Conservation (phyloP, 2,329 filamentous ascomycete species). For the Microcyclosporella mali region DNA sequence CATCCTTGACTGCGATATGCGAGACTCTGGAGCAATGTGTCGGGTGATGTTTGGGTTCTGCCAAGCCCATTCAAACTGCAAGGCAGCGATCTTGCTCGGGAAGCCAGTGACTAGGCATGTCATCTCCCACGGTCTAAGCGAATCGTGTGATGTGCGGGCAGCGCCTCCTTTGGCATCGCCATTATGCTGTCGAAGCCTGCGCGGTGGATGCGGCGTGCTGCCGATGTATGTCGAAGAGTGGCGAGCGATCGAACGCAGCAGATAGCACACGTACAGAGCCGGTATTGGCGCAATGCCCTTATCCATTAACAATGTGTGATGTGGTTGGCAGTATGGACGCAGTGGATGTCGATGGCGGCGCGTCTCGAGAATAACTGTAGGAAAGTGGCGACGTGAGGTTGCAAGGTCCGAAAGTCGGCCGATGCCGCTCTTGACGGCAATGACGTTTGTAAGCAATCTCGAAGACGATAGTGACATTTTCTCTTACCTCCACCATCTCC, state of each 20-base stretch:
- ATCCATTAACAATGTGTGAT: constrained; percentile 16
- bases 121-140: constrained; percentile 85
- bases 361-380: too few relatives aligned
- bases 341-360: background rate
- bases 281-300: constrained; percentile 54
- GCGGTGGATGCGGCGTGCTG: constrained; percentile 79
- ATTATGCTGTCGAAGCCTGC: constrained; percentile 88
- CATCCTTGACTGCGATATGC: constrained; percentile 47
- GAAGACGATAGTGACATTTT: too few relatives aligned
- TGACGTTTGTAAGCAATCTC: background rate
- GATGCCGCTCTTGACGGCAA: too few relatives aligned
- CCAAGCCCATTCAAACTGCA: constrained; percentile 97
- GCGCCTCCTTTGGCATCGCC: constrained; percentile 77
- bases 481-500: background rate
- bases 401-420: too few relatives aligned
- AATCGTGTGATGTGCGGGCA: constrained; percentile 61
- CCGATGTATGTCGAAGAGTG: constrained; percentile 76
- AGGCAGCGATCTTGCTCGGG: constrained; percentile 73
- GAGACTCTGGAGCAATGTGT: constrained; percentile 62
- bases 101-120: constrained; percentile 81
- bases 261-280: constrained; percentile 87
- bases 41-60: constrained; percentile 75
- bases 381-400: too few relatives aligned
- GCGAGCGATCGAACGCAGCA: constrained; percentile 74
- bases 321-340: too few relatives aligned